Conservation (phyloP, 2,329 filamentous ascomycete species). For the Ophiobolus disseminans region DNA sequence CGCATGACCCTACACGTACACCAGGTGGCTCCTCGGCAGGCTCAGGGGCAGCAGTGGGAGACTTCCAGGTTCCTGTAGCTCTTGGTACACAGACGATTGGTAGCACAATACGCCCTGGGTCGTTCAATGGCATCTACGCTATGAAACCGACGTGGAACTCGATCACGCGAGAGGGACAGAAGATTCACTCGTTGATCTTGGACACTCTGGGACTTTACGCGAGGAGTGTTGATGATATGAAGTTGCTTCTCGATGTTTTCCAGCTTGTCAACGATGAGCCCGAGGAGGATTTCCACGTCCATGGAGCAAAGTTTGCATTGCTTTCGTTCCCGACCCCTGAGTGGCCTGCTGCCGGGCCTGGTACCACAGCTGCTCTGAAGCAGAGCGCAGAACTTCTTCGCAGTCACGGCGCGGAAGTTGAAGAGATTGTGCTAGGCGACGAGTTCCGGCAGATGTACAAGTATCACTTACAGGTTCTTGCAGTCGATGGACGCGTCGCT, state of each 20-base stretch:
- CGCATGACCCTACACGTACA: conserved; percentile 60
- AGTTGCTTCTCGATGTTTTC: conserved; percentile 63
- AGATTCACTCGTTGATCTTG: conserved; percentile 64
- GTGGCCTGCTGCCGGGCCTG: conserved; percentile 54
- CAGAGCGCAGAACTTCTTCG: conserved; percentile 44
- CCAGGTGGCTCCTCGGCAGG: conserved; percentile 73
- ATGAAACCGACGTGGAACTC: conserved; percentile 72
- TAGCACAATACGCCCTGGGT: conserved; percentile 68
- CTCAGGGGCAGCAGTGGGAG: conserved; percentile 70
- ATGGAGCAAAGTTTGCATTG: conserved; percentile 62
- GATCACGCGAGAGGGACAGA: conserved; percentile 67
- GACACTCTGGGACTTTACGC: conserved; percentile 70
- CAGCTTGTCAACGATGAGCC: conserved; percentile 60
- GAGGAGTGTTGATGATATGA: conserved; percentile 64
- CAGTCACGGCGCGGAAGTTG: conserved; percentile 61
- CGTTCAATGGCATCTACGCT: conserved; percentile 70
- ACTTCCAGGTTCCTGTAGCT: conserved; percentile 66
- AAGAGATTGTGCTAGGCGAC: conserved; percentile 62
- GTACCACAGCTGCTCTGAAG: conserved; percentile 45
- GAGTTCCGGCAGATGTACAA: conserved; percentile 58
- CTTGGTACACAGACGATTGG: conserved; percentile 73
- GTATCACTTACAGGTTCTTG: conserved; percentile 62
- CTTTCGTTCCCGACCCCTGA: conserved; percentile 57
- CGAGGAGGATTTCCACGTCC: conserved; percentile 46
- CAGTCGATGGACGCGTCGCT: conserved; percentile 59